Conservation (phyloP, 768 basidiomycete species). For the Pholiota conissans region DNA sequence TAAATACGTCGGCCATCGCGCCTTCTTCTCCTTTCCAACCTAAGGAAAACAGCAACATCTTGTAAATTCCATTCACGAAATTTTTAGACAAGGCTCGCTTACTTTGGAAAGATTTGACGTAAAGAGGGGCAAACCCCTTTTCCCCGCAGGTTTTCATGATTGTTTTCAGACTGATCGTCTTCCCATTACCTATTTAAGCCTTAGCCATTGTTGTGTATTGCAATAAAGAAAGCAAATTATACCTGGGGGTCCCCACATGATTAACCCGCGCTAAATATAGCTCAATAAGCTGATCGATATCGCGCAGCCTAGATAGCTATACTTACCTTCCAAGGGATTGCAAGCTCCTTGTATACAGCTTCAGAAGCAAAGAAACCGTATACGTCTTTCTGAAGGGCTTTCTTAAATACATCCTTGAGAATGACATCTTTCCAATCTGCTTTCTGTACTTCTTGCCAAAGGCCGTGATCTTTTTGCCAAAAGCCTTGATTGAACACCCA, state of each 20-base stretch:
- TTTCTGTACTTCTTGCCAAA: conserved; percentile 64
- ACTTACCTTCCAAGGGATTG: conserved; percentile 87
- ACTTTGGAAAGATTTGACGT: conserved; percentile 83
- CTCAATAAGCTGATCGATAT: too few species aligned
- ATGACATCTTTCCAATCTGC: conserved; percentile 78
- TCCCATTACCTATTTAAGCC: conserved; percentile 64
- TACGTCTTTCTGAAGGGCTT: conserved; percentile 67
- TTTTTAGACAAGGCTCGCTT: too few species aligned
- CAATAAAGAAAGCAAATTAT: background rate
- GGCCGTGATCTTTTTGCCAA: conserved; percentile 62
- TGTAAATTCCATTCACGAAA: too few species aligned
- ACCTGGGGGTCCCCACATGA: conserved; percentile 66
- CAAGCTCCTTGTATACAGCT: conserved; percentile 67
- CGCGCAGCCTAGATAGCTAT: too few species aligned
- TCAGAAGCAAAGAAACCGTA: conserved; percentile 81
- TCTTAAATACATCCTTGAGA: conserved; percentile 69
- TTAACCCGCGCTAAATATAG: conserved; percentile 64
- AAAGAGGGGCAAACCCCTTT: conserved; percentile 65
- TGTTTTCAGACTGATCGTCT: conserved; percentile 80
- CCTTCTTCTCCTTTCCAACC: conserved; percentile 63
- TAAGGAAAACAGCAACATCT: conserved; percentile 23
- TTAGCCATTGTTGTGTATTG: background rate
- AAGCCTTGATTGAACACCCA: conserved; percentile 74
- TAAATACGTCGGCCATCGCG: conserved; percentile 67
- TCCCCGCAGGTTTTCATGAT: conserved; percentile 76